These are phyloP conservation scores for Anisodus acutangulus DNA, from an alignment of 257 asterid genomes.

Conservation along the genomic window DNA sequence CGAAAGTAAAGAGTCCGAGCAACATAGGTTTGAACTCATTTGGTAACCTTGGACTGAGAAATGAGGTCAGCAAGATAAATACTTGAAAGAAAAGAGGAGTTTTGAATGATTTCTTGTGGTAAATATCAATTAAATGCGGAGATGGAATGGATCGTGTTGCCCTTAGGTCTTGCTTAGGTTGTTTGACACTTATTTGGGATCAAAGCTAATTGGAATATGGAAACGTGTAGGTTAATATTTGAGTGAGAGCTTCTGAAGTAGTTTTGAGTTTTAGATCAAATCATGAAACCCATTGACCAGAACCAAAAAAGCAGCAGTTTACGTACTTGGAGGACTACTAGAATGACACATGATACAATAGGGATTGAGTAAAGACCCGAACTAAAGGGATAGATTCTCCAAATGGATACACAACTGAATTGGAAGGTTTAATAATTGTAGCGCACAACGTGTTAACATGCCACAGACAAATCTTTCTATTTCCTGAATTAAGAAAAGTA, in stretches of 20 bases:
- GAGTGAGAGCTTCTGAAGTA: background rate
- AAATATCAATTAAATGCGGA: background rate
- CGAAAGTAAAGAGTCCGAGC: too few species aligned
- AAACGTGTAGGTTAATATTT: background rate
- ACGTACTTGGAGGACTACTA: background rate
- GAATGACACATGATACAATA: background rate
- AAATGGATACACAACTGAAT: background rate
- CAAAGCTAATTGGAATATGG: background rate
- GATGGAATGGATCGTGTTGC: background rate
- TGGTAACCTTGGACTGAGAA: background rate
- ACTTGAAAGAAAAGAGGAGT: background rate
- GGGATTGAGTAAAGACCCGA: background rate
- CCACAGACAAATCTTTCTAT: background rate
- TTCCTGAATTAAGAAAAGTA: background rate
- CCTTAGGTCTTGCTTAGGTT: background rate
- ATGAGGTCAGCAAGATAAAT: background rate
- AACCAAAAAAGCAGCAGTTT: background rate
- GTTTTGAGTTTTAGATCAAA: background rate
- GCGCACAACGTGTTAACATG: background rate
- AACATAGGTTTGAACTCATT: background rate
- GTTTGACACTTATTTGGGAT: slow-evolving; percentile 4
- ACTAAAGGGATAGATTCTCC: slow-evolving; percentile 4
- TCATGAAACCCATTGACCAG: slow-evolving; percentile 1
- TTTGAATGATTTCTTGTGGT: background rate
- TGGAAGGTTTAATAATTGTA: background rate